These are phyloP conservation scores for Aspergillus cristatus DNA, from an alignment of 495 filamentous ascomycete genomes.

Conservation along the genomic window DNA sequence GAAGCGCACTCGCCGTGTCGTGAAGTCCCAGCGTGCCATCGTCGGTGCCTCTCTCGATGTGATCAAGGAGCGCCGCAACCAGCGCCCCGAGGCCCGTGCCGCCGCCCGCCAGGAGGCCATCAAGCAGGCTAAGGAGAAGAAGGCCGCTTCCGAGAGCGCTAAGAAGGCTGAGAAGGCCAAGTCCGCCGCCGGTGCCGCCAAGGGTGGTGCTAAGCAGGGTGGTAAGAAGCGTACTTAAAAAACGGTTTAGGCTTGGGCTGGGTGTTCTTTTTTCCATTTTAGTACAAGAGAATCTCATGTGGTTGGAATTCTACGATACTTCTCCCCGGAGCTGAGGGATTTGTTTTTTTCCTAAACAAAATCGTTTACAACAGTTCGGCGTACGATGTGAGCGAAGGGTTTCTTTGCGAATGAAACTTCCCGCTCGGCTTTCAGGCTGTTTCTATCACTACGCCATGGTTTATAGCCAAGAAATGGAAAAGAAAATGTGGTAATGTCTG, in stretches of 20 bases:
- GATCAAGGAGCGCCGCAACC: slow-evolving; percentile 95
- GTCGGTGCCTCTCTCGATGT: slow-evolving; percentile 98
- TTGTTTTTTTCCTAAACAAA: slow-evolving; percentile 13
- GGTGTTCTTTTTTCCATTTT: too few relatives aligned
- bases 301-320: too few relatives aligned
- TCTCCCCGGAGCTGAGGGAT: too few relatives aligned
- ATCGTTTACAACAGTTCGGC: slow-evolving; percentile 13
- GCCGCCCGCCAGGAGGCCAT: slow-evolving; percentile 88
- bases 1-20: slow-evolving; percentile 95
- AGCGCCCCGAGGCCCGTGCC: slow-evolving; percentile 88
- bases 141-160: slow-evolving; percentile 67
- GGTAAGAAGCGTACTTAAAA: slow-evolving; percentile 87
- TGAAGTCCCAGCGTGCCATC: slow-evolving; percentile 98
- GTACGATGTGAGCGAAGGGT: slow-evolving; percentile 17
- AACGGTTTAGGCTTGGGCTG: slow-evolving; percentile 26
- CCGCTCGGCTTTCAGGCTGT: slow-evolving; percentile 15
- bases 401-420: slow-evolving; percentile 9
- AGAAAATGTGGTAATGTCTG: background rate
- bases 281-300: slow-evolving; percentile 8
- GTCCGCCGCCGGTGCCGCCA: slow-evolving; percentile 60
- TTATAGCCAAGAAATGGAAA: slow-evolving; percentile 11
- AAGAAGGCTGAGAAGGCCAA: slow-evolving; percentile 99
- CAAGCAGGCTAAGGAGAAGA: slow-evolving; percentile 96
- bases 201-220: slow-evolving; percentile 88
- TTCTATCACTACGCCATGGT: slow-evolving; percentile 17